Percentiles rank a stretch among this genome's conserved stretches.
Conservation (phyloP, 768 basidiomycete genomes). For the Tylopilus sp. region DNA sequence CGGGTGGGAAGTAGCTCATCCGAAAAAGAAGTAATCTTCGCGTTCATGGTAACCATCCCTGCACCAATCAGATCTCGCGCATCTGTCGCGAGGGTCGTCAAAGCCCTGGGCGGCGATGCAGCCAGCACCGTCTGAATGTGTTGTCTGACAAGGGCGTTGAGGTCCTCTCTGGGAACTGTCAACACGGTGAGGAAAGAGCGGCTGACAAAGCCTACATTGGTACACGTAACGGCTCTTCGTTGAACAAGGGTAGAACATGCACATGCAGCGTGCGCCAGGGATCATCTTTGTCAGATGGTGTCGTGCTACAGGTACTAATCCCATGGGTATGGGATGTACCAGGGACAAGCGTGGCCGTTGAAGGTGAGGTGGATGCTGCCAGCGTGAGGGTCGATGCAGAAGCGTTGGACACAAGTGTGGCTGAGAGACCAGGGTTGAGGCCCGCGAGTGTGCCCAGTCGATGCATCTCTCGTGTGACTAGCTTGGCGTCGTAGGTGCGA, state of each 20-base stretch:
- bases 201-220: conserved; percentile 59
- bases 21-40: conserved; percentile 72
- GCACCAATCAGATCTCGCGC: conserved; percentile 77
- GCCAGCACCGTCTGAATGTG: conserved; percentile 76
- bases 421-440: conserved; percentile 43
- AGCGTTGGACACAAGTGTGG: conserved; percentile 40
- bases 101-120: conserved; percentile 67
- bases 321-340: conserved; percentile 34
- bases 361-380: conserved; percentile 37
- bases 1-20: conserved; percentile 75
- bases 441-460: conserved; percentile 64
- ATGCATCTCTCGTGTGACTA: conserved; percentile 84
- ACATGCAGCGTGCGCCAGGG: conserved; percentile 86
- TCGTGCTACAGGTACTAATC: conserved; percentile 14
- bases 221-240: conserved; percentile 79
- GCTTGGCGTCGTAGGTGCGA: conserved; percentile 76
- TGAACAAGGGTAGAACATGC: conserved; percentile 87
- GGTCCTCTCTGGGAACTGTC: conserved; percentile 62
- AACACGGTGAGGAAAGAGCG: background rate
- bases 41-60: conserved; percentile 91
- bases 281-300: conserved; percentile 48
- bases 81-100: conserved; percentile 72
- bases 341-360: conserved; percentile 30
- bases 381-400: conserved; percentile 44
- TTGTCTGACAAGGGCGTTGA: conserved; percentile 76